Evolutionary conservation across 345 rosid species (phyloP), one percentile per base, ranked within the genome.

Genomic region (Gynandropsis gynandra): DNA sequence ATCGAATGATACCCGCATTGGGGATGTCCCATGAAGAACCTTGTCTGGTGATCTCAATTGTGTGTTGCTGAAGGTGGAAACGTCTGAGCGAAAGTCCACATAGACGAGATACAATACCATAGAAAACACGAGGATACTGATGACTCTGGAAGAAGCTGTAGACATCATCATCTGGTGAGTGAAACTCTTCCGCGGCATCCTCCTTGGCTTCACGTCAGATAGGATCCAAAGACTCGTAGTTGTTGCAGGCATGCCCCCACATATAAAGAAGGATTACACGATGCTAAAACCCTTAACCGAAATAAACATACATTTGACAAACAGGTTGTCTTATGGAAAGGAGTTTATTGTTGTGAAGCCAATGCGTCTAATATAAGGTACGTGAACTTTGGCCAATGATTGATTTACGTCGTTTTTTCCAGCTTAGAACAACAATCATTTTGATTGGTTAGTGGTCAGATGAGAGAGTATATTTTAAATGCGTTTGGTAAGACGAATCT

Each of bases 91-190:
- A 35, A 20, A 50, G 12, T 42, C 18, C 31, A n/a, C 17, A 47
- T 19, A 64, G 41, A 49, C 46, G 52, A 49, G 52, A 56, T 35
- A 29, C 17, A 56, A 17, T 18, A 56, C 4, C 12, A 55, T 57
- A 35, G 32, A 35, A 17, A 50, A 37, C 0, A n/a, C 17, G 14
- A 62, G n/a, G 11, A 36, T 36, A 3, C 10, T 10, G 13, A 36
- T 11, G 29, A 24, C 29, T 2, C 29, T 5, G 29, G 2, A 24
- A 24, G 29, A 24, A 5, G 29, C 40, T 40, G 67, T 29, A 41
- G 43, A 18, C 61, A 63, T 54, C 61, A 53, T 21, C 16, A 44
- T 7, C 46, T 9, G 51, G 4, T 47, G 39, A 11, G 11, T 13
- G 13, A 8, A 49, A 32, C 42, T 42, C 46, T 31, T 46, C 7